Evolutionary conservation across 306 rosid genomes (phyloP), one percentile per base, ranked within the genome.

Genomic region (Prinsepia uniflora): DNA sequence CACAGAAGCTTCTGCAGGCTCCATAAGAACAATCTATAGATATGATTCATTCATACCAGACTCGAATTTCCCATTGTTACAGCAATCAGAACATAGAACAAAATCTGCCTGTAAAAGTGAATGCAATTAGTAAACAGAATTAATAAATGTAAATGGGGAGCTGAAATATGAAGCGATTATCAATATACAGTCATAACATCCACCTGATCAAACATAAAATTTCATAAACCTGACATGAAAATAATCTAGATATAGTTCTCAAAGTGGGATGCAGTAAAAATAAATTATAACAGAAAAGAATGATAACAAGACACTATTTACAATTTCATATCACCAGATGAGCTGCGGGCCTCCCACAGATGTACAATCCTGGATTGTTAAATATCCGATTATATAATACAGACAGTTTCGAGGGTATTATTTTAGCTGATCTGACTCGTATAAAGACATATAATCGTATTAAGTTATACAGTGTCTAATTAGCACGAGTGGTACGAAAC

Each of bases 1-100:
- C n/a, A n/a, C 92, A 8, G 78, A 89, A 82, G 77, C 93, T 85
- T 86, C 96, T 82, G 91, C 98, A 64, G 98, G 94, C 81, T 92
- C 98, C 98, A 92, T 92, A 79, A 92, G 96, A 77, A 92, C 90
- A 92, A 84, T 92, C 98, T 70, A n/a, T n/a, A n/a, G n/a, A n/a
- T n/a, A n/a, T n/a, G 76, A 83, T 7, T 91, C 79, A 74, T 92
- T 85, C 98, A 92, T 92, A 62, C 91, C 96, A 18, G 92, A 83
- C 78, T 87, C 96, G 68, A 92, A 86, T 79, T 85, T 88, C 76
- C 92, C 83, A 68, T 88, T 90, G 72, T 72, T 90, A 80, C 89
- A 92, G 88, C 98, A 92, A 76, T 90, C 98, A 30, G 86, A 55
- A 63, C 98, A 92, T 76, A 92, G 83, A 76, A 89, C 98, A 78